phyloP scores from a whole-genome alignment of 2,329 filamentous ascomycete genomes.

The Helminthosporium solani region DNA sequence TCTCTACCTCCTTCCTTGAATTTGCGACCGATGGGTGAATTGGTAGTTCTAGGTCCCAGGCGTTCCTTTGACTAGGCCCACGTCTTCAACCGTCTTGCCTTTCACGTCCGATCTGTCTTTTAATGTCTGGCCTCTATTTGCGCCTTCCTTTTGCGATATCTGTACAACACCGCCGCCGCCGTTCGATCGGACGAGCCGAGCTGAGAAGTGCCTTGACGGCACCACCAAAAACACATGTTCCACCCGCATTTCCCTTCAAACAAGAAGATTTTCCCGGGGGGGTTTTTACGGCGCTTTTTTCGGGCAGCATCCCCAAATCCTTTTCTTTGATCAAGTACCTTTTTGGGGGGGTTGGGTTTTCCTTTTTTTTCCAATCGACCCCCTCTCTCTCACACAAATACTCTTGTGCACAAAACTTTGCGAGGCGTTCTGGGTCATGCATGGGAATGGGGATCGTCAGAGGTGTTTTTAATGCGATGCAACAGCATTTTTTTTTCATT shows the following conservation, averaged over 20 bases:
- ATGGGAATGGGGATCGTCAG: too few species aligned
- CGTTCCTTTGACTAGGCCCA: slow-evolving; percentile 44
- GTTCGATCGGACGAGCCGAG: slow-evolving; percentile 3
- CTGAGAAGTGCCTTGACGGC: slow-evolving; percentile 9
- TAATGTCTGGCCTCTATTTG: slow-evolving; percentile 10
- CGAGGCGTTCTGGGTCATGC: too few species aligned
- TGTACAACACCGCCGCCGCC: slow-evolving; percentile 20
- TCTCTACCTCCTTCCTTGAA: slow-evolving; percentile 3
- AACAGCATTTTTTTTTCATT: too few species aligned
- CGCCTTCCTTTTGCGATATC: slow-evolving; percentile 4
- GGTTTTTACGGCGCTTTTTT: not conserved
- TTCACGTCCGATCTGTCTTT: slow-evolving; percentile 4
- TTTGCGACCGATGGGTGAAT: slow-evolving; percentile 13
- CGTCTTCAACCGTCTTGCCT: slow-evolving; percentile 15
- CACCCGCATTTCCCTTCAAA: not conserved
- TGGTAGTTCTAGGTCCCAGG: slow-evolving; percentile 14
- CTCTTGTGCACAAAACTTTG: too few species aligned
- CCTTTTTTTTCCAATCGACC: too few species aligned
- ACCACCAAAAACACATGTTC: slow-evolving; percentile 3
- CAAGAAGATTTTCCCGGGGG: not conserved
- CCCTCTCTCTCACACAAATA: too few species aligned
- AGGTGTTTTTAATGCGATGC: too few species aligned
- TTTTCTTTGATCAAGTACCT: too few species aligned
- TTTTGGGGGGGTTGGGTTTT: too few species aligned
- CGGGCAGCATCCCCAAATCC: too few species aligned